These are phyloP conservation scores for Paramecium bursaria DNA, from an alignment of 73 alveolate species.

Conservation along the genomic window DNA sequence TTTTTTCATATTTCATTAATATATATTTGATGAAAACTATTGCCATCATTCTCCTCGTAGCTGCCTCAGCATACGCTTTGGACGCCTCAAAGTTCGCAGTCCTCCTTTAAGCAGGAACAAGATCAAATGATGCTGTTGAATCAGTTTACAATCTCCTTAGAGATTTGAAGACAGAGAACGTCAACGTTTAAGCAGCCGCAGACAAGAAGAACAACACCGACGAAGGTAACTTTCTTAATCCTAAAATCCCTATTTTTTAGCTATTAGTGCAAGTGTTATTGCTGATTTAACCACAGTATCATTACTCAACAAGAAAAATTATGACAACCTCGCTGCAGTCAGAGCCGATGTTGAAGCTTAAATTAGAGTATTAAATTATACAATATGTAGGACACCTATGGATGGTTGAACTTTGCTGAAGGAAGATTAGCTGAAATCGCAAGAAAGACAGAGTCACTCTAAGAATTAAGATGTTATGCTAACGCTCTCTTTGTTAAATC, in stretches of 20 bases:
- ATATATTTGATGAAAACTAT: too few species aligned
- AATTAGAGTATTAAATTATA: neutral
- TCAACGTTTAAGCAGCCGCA: constrained; percentile 56
- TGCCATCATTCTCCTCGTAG: too few species aligned
- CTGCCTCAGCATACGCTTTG: constrained; percentile 21
- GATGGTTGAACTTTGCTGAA: constrained; percentile 52
- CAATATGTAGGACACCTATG: constrained; percentile 22
- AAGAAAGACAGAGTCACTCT: constrained; percentile 2
- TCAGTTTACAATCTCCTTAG: constrained; percentile 54
- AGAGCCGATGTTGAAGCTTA: constrained; percentile 58
- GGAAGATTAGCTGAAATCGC: constrained; percentile 57
- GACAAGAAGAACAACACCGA: constrained; percentile 58
- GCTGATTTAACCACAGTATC: constrained; percentile 54
- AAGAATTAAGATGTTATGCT: constrained; percentile 49
- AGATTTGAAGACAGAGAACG: constrained; percentile 62
- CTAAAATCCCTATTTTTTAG: neutral
- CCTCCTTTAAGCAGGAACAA: constrained; percentile 60
- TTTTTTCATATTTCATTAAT: too few species aligned
- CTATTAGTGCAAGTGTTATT: constrained; percentile 19
- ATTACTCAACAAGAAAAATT: constrained; percentile 33
- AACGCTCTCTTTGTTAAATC: constrained; percentile 56
- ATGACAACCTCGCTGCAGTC: constrained; percentile 20
- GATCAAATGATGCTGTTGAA: constrained; percentile 65
- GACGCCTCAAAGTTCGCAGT: constrained; percentile 49
- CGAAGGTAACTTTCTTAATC: constrained; percentile 55